Evolutionary conservation across 2,329 filamentous ascomycete genomes (phyloP), one percentile per base, ranked within the genome.

Genomic region (Zymoseptoria crescenta): DNA sequence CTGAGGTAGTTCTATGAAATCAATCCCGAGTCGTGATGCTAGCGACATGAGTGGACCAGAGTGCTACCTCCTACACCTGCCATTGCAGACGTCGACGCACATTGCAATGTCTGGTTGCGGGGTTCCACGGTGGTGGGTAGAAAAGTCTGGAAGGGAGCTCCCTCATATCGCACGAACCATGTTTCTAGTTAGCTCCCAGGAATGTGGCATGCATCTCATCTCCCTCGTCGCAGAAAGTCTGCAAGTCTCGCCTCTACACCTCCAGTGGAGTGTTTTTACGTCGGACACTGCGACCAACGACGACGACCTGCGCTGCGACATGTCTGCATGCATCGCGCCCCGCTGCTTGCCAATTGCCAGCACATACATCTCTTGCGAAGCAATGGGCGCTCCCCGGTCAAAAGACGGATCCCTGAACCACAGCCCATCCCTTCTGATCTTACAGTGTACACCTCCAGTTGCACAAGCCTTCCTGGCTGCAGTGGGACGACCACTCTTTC

Each of bases 381-480:
- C n/a, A n/a, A n/a, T 45, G 35, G 35, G 16, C 35, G 35, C 35
- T 16, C 35, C 35, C 35, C 35, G 35, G 35, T 45, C 35, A 16
- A 45, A 16, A 41, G 35, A 56, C 59, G 59, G 57, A 64, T 64
- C 62, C 64, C 59, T 64, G 66, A 67, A 56, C 59, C 49, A 27
- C 57, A 67, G 62, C 62, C 64, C 35, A 45, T 16, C 16, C 63
- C n/a, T n/a, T n/a, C n/a, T n/a, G n/a, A n/a, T n/a, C n/a, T n/a
- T n/a, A n/a, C n/a, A n/a, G n/a, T n/a, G n/a, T n/a, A 57, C 52
- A 59, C 59, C 63, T 61, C 56, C 29, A 57, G 64, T 66, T 21
- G 54, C 62, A 66, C 65, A 64, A 56, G 57, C 50, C 59, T 55
- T 59, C 59, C 60, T 58, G 56, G 52, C 59, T 68, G 62, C 60